These are phyloP conservation scores for Moricandia arvensis DNA, from an alignment of 345 rosid species.

Conservation along the genomic window DNA sequence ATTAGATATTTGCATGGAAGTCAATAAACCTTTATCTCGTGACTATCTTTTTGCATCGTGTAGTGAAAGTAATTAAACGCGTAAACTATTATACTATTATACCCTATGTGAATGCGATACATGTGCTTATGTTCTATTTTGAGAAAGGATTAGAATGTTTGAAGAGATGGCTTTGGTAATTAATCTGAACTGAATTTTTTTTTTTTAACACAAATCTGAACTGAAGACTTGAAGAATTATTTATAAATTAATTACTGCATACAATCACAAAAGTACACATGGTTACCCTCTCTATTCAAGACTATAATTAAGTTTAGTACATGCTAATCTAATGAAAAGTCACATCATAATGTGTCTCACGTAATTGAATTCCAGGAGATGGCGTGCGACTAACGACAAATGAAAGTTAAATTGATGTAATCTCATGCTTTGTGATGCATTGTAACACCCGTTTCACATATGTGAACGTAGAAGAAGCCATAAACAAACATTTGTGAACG, in stretches of 20 bases:
- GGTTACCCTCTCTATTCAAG: not conserved
- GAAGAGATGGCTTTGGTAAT: not conserved
- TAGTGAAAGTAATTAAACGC: constrained; percentile 20
- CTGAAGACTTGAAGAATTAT: not conserved
- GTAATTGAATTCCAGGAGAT: constrained; percentile 9
- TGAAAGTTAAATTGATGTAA: not conserved
- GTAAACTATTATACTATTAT: not conserved
- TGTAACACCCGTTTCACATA: not conserved
- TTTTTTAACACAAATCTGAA: not conserved
- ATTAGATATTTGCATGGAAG: constrained; percentile 6
- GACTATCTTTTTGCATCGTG: constrained; percentile 10
- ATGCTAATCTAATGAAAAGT: constrained; percentile 13
- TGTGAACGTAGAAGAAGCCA: not conserved
- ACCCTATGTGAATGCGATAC: not conserved
- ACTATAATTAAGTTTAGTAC: not conserved
- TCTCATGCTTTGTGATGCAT: constrained; percentile 10
- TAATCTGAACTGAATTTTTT: not conserved
- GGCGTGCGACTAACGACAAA: constrained; percentile 11
- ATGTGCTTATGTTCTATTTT: not conserved
- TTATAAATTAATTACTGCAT: not conserved
- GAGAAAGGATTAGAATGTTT: not conserved
- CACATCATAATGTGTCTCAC: constrained; percentile 24
- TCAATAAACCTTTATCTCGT: not conserved
- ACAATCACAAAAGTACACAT: not conserved
- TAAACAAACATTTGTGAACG: not conserved